A percentile compares a stretch with the other conserved stretches of the same genome.
These are phyloP conservation scores for Misopates orontium DNA, from an alignment of 257 asterid genomes.

Conservation along the genomic window DNA sequence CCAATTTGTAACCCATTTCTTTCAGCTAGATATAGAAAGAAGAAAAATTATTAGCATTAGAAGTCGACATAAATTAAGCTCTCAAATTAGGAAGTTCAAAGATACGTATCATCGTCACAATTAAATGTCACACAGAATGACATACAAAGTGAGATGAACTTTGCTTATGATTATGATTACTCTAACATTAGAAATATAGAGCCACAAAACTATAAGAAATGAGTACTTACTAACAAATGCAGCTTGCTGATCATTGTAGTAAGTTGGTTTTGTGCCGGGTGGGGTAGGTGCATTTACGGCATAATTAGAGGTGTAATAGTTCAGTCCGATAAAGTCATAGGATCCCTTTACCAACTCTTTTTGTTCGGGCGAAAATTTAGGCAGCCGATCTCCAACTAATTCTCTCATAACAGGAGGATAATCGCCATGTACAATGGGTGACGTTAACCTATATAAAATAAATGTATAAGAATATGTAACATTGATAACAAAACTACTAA, in stretches of 20 bases:
- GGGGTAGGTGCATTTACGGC: conserved; percentile 10
- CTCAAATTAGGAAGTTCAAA: too few relatives aligned
- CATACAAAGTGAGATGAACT: too few relatives aligned
- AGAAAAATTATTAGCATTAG: not conserved
- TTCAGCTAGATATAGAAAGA: not conserved
- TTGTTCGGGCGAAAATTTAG: not conserved
- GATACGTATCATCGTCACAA: too few relatives aligned
- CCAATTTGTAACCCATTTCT: not conserved
- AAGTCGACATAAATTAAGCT: not conserved
- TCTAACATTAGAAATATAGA: too few relatives aligned
- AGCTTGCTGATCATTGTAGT: conserved; percentile 9
- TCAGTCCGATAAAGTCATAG: conserved; percentile 17
- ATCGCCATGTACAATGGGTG: conserved; percentile 2
- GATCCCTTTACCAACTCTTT: not conserved
- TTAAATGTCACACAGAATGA: too few relatives aligned
- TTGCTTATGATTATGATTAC: too few relatives aligned
- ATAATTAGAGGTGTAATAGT: conserved; percentile 29
- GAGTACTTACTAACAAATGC: not conserved
- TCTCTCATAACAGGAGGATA: conserved; percentile 16
- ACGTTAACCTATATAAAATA: conserved; percentile 26
- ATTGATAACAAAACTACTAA: too few relatives aligned
- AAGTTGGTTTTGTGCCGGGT: not conserved
- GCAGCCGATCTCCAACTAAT: conserved; percentile 9
- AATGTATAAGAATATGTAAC: too few relatives aligned
- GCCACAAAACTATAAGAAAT: too few relatives aligned